Conservation (phyloP, 257 asterid species). For the Jacaranda mimosifolia region DNA sequence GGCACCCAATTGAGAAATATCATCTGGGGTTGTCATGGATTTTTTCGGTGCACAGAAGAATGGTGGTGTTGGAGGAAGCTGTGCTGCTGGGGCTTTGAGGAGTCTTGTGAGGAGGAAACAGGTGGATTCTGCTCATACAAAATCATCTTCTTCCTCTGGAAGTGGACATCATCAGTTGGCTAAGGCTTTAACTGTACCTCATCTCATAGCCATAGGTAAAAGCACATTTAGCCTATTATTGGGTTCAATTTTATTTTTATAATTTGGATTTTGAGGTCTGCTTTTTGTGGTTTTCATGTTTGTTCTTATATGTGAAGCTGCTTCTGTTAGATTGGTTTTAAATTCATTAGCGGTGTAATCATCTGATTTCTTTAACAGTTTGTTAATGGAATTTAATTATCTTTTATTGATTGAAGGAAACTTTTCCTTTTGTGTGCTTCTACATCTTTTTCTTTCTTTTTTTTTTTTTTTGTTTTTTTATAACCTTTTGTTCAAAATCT, state of each 20-base stretch:
- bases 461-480: too few species aligned
- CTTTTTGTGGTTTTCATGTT: background rate
- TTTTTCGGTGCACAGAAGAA: slow-evolving; percentile 48
- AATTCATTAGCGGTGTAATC: background rate
- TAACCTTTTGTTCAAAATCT: slow-evolving; percentile 1
- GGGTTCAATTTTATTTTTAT: background rate
- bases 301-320: slow-evolving; percentile 20
- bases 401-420: slow-evolving; percentile 9
- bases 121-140: slow-evolving; percentile 75
- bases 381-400: slow-evolving; percentile 6
- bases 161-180: slow-evolving; percentile 67
- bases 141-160: slow-evolving; percentile 50
- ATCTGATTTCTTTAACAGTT: background rate
- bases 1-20: slow-evolving; percentile 28
- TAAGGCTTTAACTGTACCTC: slow-evolving; percentile 76
- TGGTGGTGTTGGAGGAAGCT: slow-evolving; percentile 48
- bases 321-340: background rate
- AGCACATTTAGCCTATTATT: slow-evolving; percentile 2
- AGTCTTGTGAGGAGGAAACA: slow-evolving; percentile 85
- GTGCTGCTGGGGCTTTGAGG: slow-evolving; percentile 56
- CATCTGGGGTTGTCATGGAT: slow-evolving; percentile 53
- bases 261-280: slow-evolving; percentile 3
- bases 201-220: slow-evolving; percentile 83
- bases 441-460: background rate
- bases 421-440: background rate